A percentile compares a stretch with the other conserved stretches of the same genome.
Conservation (phyloP, 2,329 filamentous ascomycete genomes). For the Pseudogymnoascus sp. region DNA sequence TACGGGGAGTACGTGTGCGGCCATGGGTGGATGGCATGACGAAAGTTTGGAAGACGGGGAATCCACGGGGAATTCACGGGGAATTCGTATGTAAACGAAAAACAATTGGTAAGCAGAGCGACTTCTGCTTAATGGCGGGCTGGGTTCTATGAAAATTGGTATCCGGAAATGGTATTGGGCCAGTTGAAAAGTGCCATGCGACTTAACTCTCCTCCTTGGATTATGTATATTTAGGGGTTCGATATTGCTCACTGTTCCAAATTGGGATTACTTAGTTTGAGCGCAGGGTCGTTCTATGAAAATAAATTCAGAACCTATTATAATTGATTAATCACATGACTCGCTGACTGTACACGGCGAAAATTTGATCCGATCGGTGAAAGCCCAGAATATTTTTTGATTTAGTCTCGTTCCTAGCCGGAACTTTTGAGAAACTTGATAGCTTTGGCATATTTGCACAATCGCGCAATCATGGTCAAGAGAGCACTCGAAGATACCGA, state of each 20-base stretch:
- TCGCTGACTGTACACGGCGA: slow-evolving; percentile 1
- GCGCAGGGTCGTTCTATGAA: neutral
- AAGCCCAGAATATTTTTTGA: slow-evolving; percentile 6
- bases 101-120: slow-evolving; percentile 1
- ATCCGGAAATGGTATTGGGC: neutral
- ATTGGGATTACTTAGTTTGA: slow-evolving; percentile 8
- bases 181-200: neutral
- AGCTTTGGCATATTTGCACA: slow-evolving; percentile 7
- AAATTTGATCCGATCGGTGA: slow-evolving; percentile 7
- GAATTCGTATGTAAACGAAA: slow-evolving; percentile 1
- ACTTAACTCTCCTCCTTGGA: slow-evolving; percentile 2
- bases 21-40: neutral
- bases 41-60: neutral
- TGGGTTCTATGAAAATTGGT: slow-evolving; percentile 5
- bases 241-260: slow-evolving; percentile 6
- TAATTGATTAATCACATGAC: slow-evolving; percentile 4
- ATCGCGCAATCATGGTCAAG: slow-evolving; percentile 23
- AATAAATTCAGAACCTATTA: slow-evolving; percentile 6
- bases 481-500: slow-evolving; percentile 25
- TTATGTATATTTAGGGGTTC: slow-evolving; percentile 7
- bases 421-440: slow-evolving; percentile 7
- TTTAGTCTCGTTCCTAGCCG: neutral
- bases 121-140: slow-evolving; percentile 3
- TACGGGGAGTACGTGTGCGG: neutral
- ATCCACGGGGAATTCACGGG: neutral